phyloP scores from a whole-genome alignment of 495 filamentous ascomycete genomes.

The Neurospora hispaniola region DNA sequence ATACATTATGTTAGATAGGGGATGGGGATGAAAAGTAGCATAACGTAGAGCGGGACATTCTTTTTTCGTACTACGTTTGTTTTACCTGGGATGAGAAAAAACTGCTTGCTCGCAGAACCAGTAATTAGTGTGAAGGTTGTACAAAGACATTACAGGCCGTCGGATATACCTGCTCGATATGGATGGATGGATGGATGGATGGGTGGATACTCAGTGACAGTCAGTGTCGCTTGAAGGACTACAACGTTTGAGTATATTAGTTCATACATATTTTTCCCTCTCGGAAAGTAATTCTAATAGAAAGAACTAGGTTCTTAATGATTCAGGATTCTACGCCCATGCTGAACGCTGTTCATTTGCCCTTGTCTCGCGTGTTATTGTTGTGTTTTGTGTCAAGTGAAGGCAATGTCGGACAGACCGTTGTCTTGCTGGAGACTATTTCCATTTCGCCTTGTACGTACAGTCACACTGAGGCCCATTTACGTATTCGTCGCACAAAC shows the following conservation, averaged over 20 bases:
- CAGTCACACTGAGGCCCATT: not conserved
- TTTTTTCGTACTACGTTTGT: not conserved
- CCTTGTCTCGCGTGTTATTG: not conserved
- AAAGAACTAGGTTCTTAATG: not conserved
- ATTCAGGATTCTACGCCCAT: not conserved
- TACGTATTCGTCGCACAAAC: not conserved
- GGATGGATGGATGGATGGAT: not conserved
- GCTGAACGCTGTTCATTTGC: not conserved
- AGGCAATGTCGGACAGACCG: not conserved
- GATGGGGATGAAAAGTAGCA: not conserved
- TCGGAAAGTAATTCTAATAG: not conserved
- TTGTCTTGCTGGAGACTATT: not conserved
- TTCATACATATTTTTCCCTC: not conserved
- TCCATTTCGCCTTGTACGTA: not conserved
- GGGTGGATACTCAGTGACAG: not conserved
- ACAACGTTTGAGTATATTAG: not conserved
- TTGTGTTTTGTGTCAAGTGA: not conserved
- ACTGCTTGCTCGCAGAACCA: not conserved
- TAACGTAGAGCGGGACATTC: not conserved
- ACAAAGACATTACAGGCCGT: not conserved
- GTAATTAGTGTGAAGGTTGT: not conserved
- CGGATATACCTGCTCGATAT: not conserved
- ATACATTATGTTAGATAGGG: not conserved
- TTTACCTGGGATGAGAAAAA: not conserved
- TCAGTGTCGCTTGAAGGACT: not conserved